Base-by-base conservation (phyloP, 495 filamentous ascomycete genomes). In the Usnea hakonensis region DNA sequence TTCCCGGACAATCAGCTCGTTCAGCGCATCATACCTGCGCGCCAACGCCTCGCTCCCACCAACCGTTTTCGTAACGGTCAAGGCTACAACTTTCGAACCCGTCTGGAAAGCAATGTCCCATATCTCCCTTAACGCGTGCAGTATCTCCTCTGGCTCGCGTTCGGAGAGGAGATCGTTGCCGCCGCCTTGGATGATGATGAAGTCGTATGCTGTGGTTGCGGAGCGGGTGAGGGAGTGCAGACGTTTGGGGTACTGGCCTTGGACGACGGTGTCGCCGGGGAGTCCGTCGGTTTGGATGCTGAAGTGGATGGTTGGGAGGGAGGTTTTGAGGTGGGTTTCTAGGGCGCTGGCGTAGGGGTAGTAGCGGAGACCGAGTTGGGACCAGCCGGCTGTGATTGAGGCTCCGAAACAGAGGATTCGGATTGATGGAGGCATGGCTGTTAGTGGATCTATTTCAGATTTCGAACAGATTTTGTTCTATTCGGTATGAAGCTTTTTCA, bases 351-450 rank as follows among this genome's bases (percentile, higher is more conserved):
- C 75, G 68, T 87, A 87, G 0, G 85, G 83, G 46, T 82, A 78
- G 60, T 75, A 77, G 23, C 69, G 37, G 10, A 69, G 35, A 30
- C 82, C 82, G 57, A 65, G 74, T 40, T 61, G 43, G 26, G 78
- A 73, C 72, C 75, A 85, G 33, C 85, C 85, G 16, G 74, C 74
- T 13, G 84, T 87, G 30, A 88, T 78, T 46, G 81, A 85, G 71
- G 86, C 76, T 70, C 85, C 85, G 67, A 88, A 85, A 74, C 84
- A 86, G 30, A 88, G 77, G 41, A 88, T 78, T 36, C 61, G 64
- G 16, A 68, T 37, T n/a, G n/a, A n/a, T n/a, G n/a, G n/a, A n/a
- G n/a, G n/a, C n/a, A n/a, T n/a, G n/a, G n/a, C n/a, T n/a, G n/a
- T n/a, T n/a, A n/a, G n/a, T n/a, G n/a, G n/a, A n/a, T n/a, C n/a